Evolutionary conservation across 805 yeast species (phyloP).

Genomic region (Lipomyces japonicus): DNA sequence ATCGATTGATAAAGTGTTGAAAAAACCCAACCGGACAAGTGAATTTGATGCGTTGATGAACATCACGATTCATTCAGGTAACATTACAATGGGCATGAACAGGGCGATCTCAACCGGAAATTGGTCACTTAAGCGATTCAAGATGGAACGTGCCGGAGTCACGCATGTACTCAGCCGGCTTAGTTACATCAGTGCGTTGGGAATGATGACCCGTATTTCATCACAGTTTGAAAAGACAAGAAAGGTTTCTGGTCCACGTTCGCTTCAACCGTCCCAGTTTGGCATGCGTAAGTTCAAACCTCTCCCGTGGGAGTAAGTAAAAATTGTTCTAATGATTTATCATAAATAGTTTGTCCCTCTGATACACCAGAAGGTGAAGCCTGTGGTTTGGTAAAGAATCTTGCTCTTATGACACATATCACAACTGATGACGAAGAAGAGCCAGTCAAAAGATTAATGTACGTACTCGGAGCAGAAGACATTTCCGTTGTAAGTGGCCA

Average conservation of each 20-base stretch:
- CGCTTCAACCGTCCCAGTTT: slow-evolving; percentile 96
- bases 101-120: slow-evolving; percentile 98
- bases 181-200: slow-evolving; percentile 89
- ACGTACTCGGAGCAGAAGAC: slow-evolving; percentile 83
- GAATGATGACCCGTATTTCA: slow-evolving; percentile 99
- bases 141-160: slow-evolving; percentile 99
- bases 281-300: slow-evolving; percentile 60
- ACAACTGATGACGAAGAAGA: slow-evolving; percentile 97
- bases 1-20: slow-evolving; percentile 86
- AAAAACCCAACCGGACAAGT: slow-evolving; percentile 89
- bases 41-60: slow-evolving; percentile 91
- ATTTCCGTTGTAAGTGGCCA: slow-evolving; percentile 77
- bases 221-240: slow-evolving; percentile 98
- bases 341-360: slow-evolving; percentile 70
- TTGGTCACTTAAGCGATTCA: slow-evolving; percentile 97
- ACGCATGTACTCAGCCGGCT: slow-evolving; percentile 91
- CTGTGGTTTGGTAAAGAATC: slow-evolving; percentile 94
- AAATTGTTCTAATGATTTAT: neutral
- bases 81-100: slow-evolving; percentile 89
- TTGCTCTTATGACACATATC: slow-evolving; percentile 97
- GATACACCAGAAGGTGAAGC: slow-evolving; percentile 99
- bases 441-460: slow-evolving; percentile 76
- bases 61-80: slow-evolving; percentile 85
- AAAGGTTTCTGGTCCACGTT: slow-evolving; percentile 98
- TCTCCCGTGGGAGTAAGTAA: neutral